Evolutionary conservation across 148 eudicot genomes (phyloP).

Genomic region (Polygonum maritimum): DNA sequence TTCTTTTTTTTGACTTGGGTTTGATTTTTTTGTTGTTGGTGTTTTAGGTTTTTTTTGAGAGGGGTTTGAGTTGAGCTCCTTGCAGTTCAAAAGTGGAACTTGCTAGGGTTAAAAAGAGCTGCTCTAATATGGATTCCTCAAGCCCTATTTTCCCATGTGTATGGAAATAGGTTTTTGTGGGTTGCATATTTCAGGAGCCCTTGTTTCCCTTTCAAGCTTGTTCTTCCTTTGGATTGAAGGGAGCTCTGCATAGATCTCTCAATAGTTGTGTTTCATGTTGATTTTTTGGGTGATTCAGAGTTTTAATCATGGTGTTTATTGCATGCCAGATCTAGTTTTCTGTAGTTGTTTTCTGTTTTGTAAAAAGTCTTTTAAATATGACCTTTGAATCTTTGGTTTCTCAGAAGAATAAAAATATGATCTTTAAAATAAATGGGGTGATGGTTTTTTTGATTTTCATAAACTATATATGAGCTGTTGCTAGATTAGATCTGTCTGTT

Average conservation of each 20-base stretch:
- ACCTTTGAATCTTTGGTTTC: too few species aligned
- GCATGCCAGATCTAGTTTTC: not conserved
- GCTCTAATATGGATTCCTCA: constrained; percentile 24
- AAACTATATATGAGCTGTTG: not conserved
- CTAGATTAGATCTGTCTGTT: not conserved
- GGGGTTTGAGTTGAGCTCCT: constrained; percentile 25
- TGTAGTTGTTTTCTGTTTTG: not conserved
- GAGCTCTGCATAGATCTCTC: constrained; percentile 26
- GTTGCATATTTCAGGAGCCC: constrained; percentile 27
- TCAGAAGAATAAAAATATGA: too few species aligned
- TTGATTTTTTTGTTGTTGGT: not conserved
- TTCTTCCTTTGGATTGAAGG: constrained; percentile 33
- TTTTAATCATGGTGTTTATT: not conserved
- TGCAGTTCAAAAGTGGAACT: constrained; percentile 27
- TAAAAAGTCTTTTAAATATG: too few species aligned
- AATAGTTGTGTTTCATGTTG: not conserved
- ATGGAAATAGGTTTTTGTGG: constrained; percentile 16
- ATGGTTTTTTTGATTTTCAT: not conserved
- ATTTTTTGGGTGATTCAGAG: not conserved
- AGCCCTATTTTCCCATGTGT: not conserved
- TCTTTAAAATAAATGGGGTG: too few species aligned
- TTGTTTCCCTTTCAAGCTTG: constrained; percentile 16
- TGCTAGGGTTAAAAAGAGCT: constrained; percentile 24
- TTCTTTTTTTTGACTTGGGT: too few species aligned
- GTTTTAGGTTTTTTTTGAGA: not conserved